Base-by-base conservation (phyloP, 345 rosid species). In the Murraya koenigii region DNA sequence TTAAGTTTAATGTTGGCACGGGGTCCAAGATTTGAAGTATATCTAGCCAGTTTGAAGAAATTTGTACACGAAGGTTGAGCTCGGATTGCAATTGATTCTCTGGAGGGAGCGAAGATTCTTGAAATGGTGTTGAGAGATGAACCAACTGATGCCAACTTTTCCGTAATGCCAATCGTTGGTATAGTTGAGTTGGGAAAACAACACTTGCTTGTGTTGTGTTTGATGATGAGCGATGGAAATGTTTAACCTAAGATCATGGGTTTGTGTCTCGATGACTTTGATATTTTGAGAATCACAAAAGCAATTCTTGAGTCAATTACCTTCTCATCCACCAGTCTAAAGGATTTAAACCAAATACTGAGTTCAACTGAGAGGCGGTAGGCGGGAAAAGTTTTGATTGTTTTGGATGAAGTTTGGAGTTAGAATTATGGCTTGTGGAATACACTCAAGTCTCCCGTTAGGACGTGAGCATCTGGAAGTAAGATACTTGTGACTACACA, bases 241-340 rank as follows among this genome's bases (percentile, higher is more conserved):
- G 13, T 64, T 64, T 10, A 33, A 64, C n/a, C n/a, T 19, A 17
- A 64, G 9, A 64, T 36, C n/a, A 7, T 64, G 39, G 41, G 68
- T 64, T 33, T 64, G 68, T 64, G 39, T 64, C 10, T 64, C 68
- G 23, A 64, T 30, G 68, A 32, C n/a, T 64, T 64, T 32, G 68
- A 64, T 64, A 23, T 64, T 14, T 17, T 64, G 3, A 64, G 39
- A 14, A 33, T 64, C 20, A 15, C 68, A 5, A 30, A 30, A 19
- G 39, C 68, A 14, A 64, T 64, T 64, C 39, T 64, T 4, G 41
- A 64, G 20, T 64, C 68, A 30, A 33, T 19, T 11, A 64, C 39
- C 13, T 14, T 30, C 17, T 30, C 22, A 5, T 7, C 39, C 5
- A 1, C 0, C 20, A 20, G 33, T 64, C 6, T 64, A 6, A 64